A percentile compares a stretch with the other conserved stretches of the same genome.
phyloP scores from a whole-genome alignment of 345 rosid genomes.

The Eutrema heterophyllum region DNA sequence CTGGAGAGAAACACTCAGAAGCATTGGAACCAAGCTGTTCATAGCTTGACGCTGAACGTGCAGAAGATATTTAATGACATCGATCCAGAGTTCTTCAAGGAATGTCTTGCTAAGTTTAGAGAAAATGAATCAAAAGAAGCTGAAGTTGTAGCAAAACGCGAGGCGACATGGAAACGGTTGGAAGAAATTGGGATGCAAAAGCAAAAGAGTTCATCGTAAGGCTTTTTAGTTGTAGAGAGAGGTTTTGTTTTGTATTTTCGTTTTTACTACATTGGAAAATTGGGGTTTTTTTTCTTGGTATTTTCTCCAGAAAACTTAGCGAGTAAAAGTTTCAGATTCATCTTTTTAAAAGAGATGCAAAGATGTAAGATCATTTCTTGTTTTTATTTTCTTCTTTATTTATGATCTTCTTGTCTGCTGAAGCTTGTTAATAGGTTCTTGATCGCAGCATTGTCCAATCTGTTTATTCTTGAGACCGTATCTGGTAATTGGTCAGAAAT shows the following conservation, averaged over 20 bases:
- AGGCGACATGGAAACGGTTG: slow-evolving; percentile 59
- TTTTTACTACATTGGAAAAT: slow-evolving; percentile 18
- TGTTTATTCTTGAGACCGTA: neutral
- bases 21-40: slow-evolving; percentile 77
- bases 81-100: slow-evolving; percentile 60
- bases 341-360: slow-evolving; percentile 13
- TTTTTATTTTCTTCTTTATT: neutral
- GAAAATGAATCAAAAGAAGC: slow-evolving; percentile 50
- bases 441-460: neutral
- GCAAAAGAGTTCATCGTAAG: slow-evolving; percentile 19
- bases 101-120: slow-evolving; percentile 48
- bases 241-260: slow-evolving; percentile 2
- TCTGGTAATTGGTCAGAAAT: neutral
- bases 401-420: slow-evolving; percentile 4
- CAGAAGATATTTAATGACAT: slow-evolving; percentile 62
- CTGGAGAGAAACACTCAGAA: slow-evolving; percentile 54
- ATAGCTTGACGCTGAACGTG: slow-evolving; percentile 60
- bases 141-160: slow-evolving; percentile 42
- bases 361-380: neutral
- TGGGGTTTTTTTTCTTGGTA: neutral
- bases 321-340: slow-evolving; percentile 11
- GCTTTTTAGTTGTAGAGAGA: slow-evolving; percentile 25
- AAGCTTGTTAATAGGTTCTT: slow-evolving; percentile 6
- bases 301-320: slow-evolving; percentile 1
- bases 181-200: slow-evolving; percentile 46